Evolutionary conservation across 208 protist species (phyloP).

Genomic region (Trypanosoma melophagium): DNA sequence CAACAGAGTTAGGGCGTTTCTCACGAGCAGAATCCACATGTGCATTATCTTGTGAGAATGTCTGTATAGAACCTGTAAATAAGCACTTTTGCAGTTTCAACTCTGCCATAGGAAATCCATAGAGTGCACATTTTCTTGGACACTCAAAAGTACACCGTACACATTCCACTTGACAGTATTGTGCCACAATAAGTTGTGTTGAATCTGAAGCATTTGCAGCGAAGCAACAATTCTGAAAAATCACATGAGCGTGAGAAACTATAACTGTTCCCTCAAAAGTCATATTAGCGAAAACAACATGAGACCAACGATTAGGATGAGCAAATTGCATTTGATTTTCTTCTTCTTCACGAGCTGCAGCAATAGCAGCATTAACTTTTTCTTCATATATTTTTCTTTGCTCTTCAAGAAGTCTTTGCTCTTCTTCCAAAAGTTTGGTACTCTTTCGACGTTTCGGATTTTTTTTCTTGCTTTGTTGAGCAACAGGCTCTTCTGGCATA

Average conservation of each 20-base stretch:
- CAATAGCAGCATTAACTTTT: conserved; percentile 63
- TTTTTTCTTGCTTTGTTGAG: conserved; percentile 24
- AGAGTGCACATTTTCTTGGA: conserved; percentile 51
- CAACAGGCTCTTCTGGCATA: conserved; percentile 39
- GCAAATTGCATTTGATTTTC: conserved; percentile 83
- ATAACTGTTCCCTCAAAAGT: conserved; percentile 73
- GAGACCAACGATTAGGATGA: conserved; percentile 73
- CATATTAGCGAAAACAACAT: conserved; percentile 64
- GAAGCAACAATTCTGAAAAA: conserved; percentile 83
- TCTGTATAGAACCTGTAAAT: conserved; percentile 59
- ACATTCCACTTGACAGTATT: conserved; percentile 78
- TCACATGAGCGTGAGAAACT: conserved; percentile 74
- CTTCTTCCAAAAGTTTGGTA: conserved; percentile 59
- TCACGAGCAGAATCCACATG: conserved; percentile 7
- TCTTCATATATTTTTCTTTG: conserved; percentile 56
- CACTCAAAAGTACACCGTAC: conserved; percentile 76
- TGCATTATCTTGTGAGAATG: conserved; percentile 7
- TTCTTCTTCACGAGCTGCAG: conserved; percentile 60
- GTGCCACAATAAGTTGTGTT: conserved; percentile 70
- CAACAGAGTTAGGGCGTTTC: conserved; percentile 36
- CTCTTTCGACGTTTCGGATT: conserved; percentile 44
- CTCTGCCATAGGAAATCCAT: conserved; percentile 59
- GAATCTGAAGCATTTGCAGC: conserved; percentile 14
- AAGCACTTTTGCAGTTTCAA: conserved; percentile 64
- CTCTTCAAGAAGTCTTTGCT: conserved; percentile 56